Conservation (phyloP, 129 eudicot genomes). For the Saposhnikovia divaricata region DNA sequence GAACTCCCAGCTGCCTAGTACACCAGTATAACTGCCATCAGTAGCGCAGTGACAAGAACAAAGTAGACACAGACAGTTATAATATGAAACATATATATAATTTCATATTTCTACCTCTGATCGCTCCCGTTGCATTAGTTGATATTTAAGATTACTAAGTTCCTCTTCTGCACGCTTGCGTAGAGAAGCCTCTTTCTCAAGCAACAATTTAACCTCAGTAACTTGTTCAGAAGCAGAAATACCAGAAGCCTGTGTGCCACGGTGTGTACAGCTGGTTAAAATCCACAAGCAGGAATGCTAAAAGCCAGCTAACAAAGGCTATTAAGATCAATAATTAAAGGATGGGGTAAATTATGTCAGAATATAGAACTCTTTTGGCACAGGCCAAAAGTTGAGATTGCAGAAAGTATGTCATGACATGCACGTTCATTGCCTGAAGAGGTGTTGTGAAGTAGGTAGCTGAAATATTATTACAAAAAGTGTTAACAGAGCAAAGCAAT, state of each 20-base stretch:
- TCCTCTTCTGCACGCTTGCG: constrained; percentile 72
- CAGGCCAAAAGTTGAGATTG: not conserved
- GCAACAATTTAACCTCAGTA: constrained; percentile 50
- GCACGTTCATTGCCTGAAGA: not conserved
- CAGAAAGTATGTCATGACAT: not conserved
- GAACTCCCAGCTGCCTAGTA: constrained; percentile 55
- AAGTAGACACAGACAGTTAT: not conserved
- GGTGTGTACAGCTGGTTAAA: not conserved
- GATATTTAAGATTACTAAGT: constrained; percentile 42
- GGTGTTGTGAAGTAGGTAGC: not conserved
- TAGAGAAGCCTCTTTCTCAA: constrained; percentile 52
- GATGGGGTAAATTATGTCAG: not conserved
- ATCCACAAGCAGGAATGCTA: not conserved
- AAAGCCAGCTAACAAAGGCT: not conserved
- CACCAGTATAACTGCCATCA: constrained; percentile 16
- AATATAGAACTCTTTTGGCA: not conserved
- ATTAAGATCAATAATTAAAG: not conserved
- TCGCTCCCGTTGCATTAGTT: constrained; percentile 51
- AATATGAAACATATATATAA: not conserved
- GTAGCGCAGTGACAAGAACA: constrained; percentile 10
- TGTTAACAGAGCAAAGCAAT: not conserved
- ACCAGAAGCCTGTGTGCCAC: constrained; percentile 16
- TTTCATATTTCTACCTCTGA: constrained; percentile 45
- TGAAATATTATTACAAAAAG: not conserved
- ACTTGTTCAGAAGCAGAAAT: constrained; percentile 30